Evolutionary conservation across 2,329 filamentous ascomycete genomes (phyloP).

Genomic region (Waltergamsia citrina): DNA sequence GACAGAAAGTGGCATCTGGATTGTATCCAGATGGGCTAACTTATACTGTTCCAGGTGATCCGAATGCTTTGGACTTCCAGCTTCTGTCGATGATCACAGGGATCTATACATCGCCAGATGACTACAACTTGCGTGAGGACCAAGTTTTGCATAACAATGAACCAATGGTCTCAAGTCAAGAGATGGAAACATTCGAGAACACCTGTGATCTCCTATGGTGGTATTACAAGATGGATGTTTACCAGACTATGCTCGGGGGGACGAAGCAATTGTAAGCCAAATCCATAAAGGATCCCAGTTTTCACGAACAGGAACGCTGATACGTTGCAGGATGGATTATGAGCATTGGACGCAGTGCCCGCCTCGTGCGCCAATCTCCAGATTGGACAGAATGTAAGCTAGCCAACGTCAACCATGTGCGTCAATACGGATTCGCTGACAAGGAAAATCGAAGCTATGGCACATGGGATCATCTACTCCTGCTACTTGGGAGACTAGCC

Average conservation of each 20-base stretch:
- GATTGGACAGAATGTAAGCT: slow-evolving; percentile 60
- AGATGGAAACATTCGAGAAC: slow-evolving; percentile 72
- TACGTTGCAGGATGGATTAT: slow-evolving; percentile 60
- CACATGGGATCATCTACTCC: slow-evolving; percentile 77
- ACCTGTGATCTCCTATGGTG: slow-evolving; percentile 89
- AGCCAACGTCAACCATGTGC: not conserved
- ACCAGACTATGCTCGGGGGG: slow-evolving; percentile 82
- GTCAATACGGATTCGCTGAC: not conserved
- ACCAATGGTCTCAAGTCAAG: slow-evolving; percentile 35
- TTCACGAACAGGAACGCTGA: slow-evolving; percentile 10
- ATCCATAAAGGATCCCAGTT: not conserved
- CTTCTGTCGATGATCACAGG: slow-evolving; percentile 33
- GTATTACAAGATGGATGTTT: slow-evolving; percentile 90
- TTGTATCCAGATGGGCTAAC: not conserved
- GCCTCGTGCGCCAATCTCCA: slow-evolving; percentile 71
- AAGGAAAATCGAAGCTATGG: slow-evolving; percentile 52
- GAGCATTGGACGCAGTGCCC: slow-evolving; percentile 78
- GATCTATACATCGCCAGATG: slow-evolving; percentile 22
- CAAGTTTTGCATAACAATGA: slow-evolving; percentile 14
- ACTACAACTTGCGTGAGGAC: slow-evolving; percentile 22
- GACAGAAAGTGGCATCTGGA: slow-evolving; percentile 2
- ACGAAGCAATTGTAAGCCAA: slow-evolving; percentile 70
- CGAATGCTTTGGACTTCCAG: slow-evolving; percentile 29
- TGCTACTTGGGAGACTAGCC: slow-evolving; percentile 70
- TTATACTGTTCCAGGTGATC: slow-evolving; percentile 12